Base-by-base conservation (phyloP, 257 asterid genomes). In the Capsicum pubescens region DNA sequence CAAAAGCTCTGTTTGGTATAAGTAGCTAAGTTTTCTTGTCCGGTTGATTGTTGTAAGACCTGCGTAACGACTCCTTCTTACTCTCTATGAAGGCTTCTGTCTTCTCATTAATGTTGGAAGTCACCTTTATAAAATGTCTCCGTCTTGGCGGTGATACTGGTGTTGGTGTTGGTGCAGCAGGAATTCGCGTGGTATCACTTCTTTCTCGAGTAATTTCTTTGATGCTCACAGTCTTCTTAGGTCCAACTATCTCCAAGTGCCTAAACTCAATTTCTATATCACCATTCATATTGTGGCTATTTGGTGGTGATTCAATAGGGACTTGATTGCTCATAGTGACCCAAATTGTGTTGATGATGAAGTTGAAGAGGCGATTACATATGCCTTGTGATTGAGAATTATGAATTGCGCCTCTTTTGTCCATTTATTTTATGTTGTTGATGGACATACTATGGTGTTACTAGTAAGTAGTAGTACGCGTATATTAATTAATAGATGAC, bases 11-110 rank as follows among this genome's bases (percentile, higher is more conserved):
- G 48, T 66, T 66, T 63, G 69, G 13, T 35, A 35, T 66, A 7
- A 56, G n/a, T 9, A 19, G 19, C 80, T 74, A 74, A 19, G 64
- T 2, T 76, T 84, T 79, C 48, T 82, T 84, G 16, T 84, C 85
- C 9, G 70, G 83, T 82, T 89, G 90, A 64, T 85, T 84, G 76
- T 79, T 74, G 82, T 55, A 77, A 72, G 66, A 85, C 64, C 86
- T 87, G 69, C 58, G 60, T 91, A 93, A 86, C 7, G 89, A 91
- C 81, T 87, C 91, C 90, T 79, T 90, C 91, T 79, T 91, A 59
- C 87, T 92, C 12, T 85, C 50, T n/a, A 94, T 91, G 76, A 88
- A 94, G 8, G 82, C 89, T 48, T 90, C 95, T 2, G 97, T 89
- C 86, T 84, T 90, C 35, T 89, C 87, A 32, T 93, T 87, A 39